Evolutionary conservation across 306 rosid species (phyloP).

Genomic region (Cucumis melo): DNA sequence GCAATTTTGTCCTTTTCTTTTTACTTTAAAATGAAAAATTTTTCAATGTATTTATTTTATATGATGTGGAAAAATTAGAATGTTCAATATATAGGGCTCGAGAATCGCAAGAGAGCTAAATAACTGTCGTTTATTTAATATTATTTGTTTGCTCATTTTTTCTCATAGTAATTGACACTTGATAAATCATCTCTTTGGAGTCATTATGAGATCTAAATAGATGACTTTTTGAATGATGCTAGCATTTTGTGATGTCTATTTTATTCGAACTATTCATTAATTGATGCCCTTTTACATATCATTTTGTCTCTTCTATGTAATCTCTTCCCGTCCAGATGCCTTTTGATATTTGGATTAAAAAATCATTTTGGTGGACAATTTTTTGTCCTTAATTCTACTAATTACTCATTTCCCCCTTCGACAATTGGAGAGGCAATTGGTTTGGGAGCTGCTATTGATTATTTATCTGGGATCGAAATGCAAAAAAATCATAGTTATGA

Average conservation of each 20-base stretch:
- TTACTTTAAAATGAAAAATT: neutral
- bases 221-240: neutral
- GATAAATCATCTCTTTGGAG: neutral
- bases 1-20: neutral
- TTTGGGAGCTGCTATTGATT: constrained; percentile 91
- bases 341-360: neutral
- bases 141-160: constrained; percentile 3
- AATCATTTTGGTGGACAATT: neutral
- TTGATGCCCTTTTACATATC: neutral
- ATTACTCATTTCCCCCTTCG: neutral
- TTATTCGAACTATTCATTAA: neutral
- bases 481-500: constrained; percentile 72
- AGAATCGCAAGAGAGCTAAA: no score
- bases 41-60: neutral
- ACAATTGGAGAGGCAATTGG: constrained; percentile 97
- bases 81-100: neutral
- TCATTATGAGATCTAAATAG: neutral
- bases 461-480: constrained; percentile 76
- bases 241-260: neutral
- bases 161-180: neutral
- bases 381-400: neutral
- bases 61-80: neutral
- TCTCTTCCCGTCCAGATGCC: neutral
- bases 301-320: neutral
- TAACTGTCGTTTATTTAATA: neutral